These are phyloP conservation scores for Gardenia jasminoides DNA, from an alignment of 257 asterid genomes.

Conservation along the genomic window DNA sequence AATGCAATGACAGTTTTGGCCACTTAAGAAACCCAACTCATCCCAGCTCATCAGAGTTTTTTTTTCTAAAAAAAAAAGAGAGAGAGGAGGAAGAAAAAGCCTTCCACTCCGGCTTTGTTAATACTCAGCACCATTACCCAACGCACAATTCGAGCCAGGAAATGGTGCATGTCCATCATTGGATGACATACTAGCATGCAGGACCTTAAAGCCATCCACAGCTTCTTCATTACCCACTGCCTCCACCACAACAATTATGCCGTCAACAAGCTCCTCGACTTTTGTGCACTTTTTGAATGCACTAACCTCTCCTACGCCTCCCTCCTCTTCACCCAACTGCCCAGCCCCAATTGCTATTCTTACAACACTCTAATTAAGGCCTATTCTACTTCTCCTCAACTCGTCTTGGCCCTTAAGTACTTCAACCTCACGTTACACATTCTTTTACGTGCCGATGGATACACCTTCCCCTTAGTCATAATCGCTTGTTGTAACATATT, in stretches of 20 bases:
- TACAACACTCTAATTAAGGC: no score
- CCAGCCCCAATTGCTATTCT: no score
- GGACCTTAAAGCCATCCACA: slow-evolving; percentile 63
- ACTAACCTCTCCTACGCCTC: slow-evolving; percentile 55
- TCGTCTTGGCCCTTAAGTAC: no score
- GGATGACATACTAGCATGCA: slow-evolving; percentile 42
- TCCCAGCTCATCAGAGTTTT: not conserved
- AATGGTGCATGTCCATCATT: slow-evolving; percentile 37
- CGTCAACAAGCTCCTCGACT: slow-evolving; percentile 65
- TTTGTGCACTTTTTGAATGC: slow-evolving; percentile 40
- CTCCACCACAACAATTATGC: slow-evolving; percentile 45
- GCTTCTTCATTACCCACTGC: slow-evolving; percentile 58
- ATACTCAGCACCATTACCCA: not conserved
- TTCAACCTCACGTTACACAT: slow-evolving; percentile 30
- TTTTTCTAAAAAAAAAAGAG: no score
- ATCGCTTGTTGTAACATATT: slow-evolving; percentile 60
- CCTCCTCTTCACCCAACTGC: no score
- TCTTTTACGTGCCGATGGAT: slow-evolving; percentile 50
- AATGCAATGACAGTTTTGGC: not conserved
- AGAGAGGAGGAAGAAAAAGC: no score
- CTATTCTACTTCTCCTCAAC: no score
- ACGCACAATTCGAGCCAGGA: slow-evolving; percentile 33
- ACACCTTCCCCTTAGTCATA: slow-evolving; percentile 64
- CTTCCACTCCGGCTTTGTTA: no score
- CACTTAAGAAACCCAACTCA: not conserved